Percentiles rank a stretch among this genome's conserved stretches.
Conservation (phyloP, 352 stramenopile species). For the Pythium coloratum region DNA sequence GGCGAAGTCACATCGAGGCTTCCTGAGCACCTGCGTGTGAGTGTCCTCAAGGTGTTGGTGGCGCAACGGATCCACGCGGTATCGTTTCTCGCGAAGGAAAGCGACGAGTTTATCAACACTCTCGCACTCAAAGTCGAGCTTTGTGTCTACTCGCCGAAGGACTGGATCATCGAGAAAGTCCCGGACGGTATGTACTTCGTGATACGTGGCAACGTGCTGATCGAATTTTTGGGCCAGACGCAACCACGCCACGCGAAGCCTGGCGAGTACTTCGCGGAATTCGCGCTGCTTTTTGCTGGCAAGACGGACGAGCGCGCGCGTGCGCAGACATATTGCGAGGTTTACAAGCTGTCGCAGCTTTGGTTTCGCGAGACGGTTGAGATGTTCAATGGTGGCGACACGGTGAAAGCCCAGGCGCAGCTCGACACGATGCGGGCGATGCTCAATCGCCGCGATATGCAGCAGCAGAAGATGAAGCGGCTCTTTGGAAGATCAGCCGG, state of each 20-base stretch:
- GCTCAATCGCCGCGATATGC: slow-evolving; percentile 52
- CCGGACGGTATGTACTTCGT: slow-evolving; percentile 71
- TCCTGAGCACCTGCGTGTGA: slow-evolving; percentile 59
- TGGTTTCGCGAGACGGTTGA: slow-evolving; percentile 53
- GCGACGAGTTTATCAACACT: slow-evolving; percentile 70
- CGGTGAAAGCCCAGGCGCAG: slow-evolving; percentile 15
- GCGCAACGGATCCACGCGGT: slow-evolving; percentile 63
- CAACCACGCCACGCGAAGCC: slow-evolving; percentile 39
- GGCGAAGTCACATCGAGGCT: slow-evolving; percentile 48
- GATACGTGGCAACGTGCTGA: slow-evolving; percentile 48
- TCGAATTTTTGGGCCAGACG: slow-evolving; percentile 32
- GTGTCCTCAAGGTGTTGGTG: slow-evolving; percentile 53
- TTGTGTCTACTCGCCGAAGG: slow-evolving; percentile 59
- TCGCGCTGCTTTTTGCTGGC: slow-evolving; percentile 43
- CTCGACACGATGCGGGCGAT: slow-evolving; percentile 62
- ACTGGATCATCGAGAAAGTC: slow-evolving; percentile 73
- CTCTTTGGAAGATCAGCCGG: slow-evolving; percentile 52
- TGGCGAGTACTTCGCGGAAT: slow-evolving; percentile 60
- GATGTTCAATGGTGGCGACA: slow-evolving; percentile 50
- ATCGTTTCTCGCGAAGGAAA: slow-evolving; percentile 61
- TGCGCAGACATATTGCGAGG: slow-evolving; percentile 69
- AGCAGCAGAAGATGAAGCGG: slow-evolving; percentile 81
- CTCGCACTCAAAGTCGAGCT: slow-evolving; percentile 50
- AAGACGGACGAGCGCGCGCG: slow-evolving; percentile 50
- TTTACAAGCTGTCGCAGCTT: slow-evolving; percentile 65